Base-by-base conservation (phyloP, 805 yeast species). In the Metschnikowia picachoensis region DNA sequence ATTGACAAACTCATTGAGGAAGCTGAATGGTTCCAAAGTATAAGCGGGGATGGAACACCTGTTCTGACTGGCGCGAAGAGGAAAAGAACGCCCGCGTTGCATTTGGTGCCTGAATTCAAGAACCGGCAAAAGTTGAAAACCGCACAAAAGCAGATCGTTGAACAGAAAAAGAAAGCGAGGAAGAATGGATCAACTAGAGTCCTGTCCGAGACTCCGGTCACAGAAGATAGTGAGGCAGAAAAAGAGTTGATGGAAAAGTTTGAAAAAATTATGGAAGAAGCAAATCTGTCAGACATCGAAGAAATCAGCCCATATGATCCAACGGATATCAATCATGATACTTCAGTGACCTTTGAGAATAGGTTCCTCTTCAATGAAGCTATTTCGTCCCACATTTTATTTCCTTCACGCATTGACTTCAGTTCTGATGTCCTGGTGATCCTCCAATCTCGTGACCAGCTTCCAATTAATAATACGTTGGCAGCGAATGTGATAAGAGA, bases 281-380 rank as follows among this genome's bases (percentile, higher is more conserved):
- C 57, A n/a, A 55, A 49, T 12, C 44, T 37, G 27, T 60, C 53
- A 3, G 69, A 62, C 15, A 61, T 58, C 27, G 65, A 60, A 7
- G 54, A 53, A n/a, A 53, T 60, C n/a, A 67, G 71, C 56, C 72
- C 73, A 3, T 72, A 57, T 52, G 73, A 68, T 49, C 77, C 77
- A 1, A 52, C 59, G 6, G 67, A 66, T 44, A 65, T 72, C 20
- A 55, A 50, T 9, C 57, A 60, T 0, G 77, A 72, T 50, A 58
- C 69, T 1, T 45, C 49, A 14, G 59, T 63, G 14, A 59, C 60
- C 16, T 53, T 60, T 14, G 51, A 53, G 25, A 60, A 56, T 8
- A 52, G 73, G 35, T 50, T 59, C 38, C 55, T 75, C 37, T 74
- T 66, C 54, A 59, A 60, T 11, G 59, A 61, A 15, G 69, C 65